Base-by-base conservation (phyloP, 768 basidiomycete genomes). In the Podaxis sp. region DNA sequence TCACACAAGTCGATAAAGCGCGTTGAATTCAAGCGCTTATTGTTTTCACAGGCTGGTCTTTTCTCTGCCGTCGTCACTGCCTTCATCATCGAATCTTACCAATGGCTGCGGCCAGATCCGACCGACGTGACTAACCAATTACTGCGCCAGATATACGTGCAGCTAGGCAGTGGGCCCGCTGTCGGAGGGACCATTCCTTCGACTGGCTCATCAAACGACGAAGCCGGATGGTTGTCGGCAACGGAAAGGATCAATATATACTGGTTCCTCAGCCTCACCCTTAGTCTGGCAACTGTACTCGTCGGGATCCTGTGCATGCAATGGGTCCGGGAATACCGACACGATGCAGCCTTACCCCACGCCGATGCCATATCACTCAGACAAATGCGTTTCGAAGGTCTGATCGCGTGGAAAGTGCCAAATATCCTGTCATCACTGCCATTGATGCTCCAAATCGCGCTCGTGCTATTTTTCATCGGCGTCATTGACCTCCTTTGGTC, bases 391-490 rank as follows among this genome's bases (percentile, higher is more conserved):
- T 69, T 70, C 50, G 69, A 73, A 29, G 74, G 71, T 5, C 62
- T 75, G 24, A 22, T 67, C 8, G 56, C 50, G 7, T 76, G 75
- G 75, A 60, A 68, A 24, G 70, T 76, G 13, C 70, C 71, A 0
- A 52, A 55, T 19, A 73, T 75, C 25, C 49, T 75, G 4, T 65
- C 72, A 3, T 36, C 66, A 4, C 67, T 76, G 12, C 74, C 73
- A 6, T 56, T 75, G 8, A 55, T 74, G 7, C 66, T 77, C 9
- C 74, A 75, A 56, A 56, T 64, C 13, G 68, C 74, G 6, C 63
- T 76, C 25, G 59, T 74, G 8, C 63, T 75, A 2, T 76, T 76
- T 63, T 71, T 74, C 47, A 57, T 61, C 2, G 74, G 74, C 2
- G 52, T 75, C 7, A 43, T 71, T 9, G 68, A 72, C 25, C 63